phyloP scores from a whole-genome alignment of 192 early-diverging fungal species.

The Kappamyces sp. region DNA sequence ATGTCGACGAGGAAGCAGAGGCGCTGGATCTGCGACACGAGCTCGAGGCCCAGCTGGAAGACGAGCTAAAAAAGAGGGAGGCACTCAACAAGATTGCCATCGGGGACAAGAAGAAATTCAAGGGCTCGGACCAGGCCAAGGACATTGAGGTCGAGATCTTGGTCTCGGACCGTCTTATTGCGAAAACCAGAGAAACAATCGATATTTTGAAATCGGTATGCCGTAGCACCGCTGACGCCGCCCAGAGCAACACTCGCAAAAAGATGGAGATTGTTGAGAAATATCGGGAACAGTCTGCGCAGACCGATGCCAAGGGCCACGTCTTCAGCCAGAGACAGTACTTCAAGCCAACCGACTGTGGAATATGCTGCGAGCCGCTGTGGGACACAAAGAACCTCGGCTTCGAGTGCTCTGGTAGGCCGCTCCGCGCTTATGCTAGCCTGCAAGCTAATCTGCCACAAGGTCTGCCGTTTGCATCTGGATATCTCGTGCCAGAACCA shows the following conservation, averaged over 20 bases:
- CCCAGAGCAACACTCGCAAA: too few relatives aligned
- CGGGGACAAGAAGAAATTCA: slow-evolving; percentile 1
- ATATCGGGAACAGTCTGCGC: too few relatives aligned
- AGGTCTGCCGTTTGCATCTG: slow-evolving; percentile 26
- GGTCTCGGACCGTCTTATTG: slow-evolving; percentile 16
- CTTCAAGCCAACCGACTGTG: slow-evolving; percentile 48
- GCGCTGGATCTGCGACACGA: slow-evolving; percentile 16
- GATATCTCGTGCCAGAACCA: slow-evolving; percentile 36
- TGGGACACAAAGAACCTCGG: slow-evolving; percentile 43
- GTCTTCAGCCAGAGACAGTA: slow-evolving; percentile 35
- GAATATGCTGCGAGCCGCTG: slow-evolving; percentile 43
- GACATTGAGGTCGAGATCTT: slow-evolving; percentile 27
- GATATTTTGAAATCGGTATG: slow-evolving; percentile 23
- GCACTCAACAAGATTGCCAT: slow-evolving; percentile 28
- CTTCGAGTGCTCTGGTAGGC: slow-evolving; percentile 42
- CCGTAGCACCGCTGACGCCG: too few relatives aligned
- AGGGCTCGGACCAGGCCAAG: slow-evolving; percentile 13
- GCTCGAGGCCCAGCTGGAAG: slow-evolving; percentile 36
- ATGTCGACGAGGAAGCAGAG: slow-evolving; percentile 26
- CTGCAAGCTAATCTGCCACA: slow-evolving; percentile 40
- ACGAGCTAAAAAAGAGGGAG: slow-evolving; percentile 33
- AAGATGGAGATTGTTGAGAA: too few relatives aligned
- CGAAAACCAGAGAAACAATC: slow-evolving; percentile 21
- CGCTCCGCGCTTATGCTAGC: slow-evolving; percentile 10
- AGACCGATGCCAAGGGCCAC: slow-evolving; percentile 32